Base-by-base conservation (phyloP, 345 rosid species). In the Euphorbia lathyris region DNA sequence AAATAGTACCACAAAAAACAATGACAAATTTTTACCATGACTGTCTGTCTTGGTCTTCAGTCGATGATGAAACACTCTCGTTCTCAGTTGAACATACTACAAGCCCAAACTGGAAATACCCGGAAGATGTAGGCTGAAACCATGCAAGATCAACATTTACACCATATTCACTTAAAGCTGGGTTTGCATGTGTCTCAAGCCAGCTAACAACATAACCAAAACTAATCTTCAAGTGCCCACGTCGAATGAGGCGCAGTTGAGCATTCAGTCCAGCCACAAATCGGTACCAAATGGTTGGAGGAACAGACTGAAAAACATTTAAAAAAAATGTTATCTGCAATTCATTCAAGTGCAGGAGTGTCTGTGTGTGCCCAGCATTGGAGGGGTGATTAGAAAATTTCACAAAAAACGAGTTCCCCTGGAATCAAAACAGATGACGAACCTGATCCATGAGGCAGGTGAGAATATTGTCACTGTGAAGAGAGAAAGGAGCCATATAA, bases 381-480 rank as follows among this genome's bases (percentile, higher is more conserved):
- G n/a, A n/a, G n/a, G n/a, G n/a, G n/a, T n/a, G n/a, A n/a, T n/a
- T n/a, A n/a, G n/a, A n/a, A n/a, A n/a, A n/a, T n/a, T n/a, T n/a
- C n/a, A n/a, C n/a, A n/a, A n/a, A n/a, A n/a, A n/a, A n/a, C n/a
- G n/a, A n/a, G n/a, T n/a, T n/a, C n/a, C n/a, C n/a, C n/a, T n/a
- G n/a, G n/a, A n/a, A n/a, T n/a, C n/a, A n/a, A n/a, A n/a, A 61
- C 16, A 20, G 1, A 25, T 17, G n/a, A 50, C 81, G 63, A 43
- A 90, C 98, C 97, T 93, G 96, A 73, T 92, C 85, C 88, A 89
- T 76, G 27, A 93, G 88, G 85, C 94, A 89, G n/a, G 98, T 93
- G 20, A 90, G 72, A 55, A 87, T 85, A 62, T 89, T 90, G 63
- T 93, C 98, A 67, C 82, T 90, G 68, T 89, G 96, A 79, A 93